Conservation (phyloP, 345 rosid species). For the Brassica juncea region DNA sequence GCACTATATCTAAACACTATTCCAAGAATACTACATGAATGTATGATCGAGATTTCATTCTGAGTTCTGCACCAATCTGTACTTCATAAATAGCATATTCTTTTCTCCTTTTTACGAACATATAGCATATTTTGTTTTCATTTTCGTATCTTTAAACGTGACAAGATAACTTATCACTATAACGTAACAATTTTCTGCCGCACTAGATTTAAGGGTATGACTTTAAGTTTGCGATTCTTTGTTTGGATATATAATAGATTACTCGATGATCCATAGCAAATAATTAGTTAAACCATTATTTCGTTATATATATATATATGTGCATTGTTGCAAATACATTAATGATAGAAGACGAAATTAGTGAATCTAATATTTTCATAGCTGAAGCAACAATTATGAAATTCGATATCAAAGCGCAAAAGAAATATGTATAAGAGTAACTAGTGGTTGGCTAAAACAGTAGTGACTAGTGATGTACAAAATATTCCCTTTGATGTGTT, state of each 20-base stretch:
- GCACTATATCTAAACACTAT: conserved; percentile 36
- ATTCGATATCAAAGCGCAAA: background rate
- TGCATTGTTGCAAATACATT: background rate
- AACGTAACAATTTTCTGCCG: conserved; percentile 4
- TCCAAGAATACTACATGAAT: conserved; percentile 38
- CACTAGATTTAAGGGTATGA: background rate
- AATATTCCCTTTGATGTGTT: conserved; percentile 19
- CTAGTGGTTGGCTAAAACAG: background rate
- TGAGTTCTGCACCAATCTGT: conserved; percentile 30
- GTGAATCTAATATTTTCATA: background rate
- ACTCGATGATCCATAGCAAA: background rate
- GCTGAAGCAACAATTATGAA: conserved; percentile 8
- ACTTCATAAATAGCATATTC: conserved; percentile 25
- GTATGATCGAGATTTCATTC: conserved; percentile 38
- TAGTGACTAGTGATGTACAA: conserved; percentile 8
- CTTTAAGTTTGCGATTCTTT: background rate
- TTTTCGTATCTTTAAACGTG: conserved; percentile 20
- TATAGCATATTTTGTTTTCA: background rate
- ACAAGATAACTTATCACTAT: conserved; percentile 35
- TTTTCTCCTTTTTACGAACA: background rate
- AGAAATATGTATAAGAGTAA: conserved; percentile 6
- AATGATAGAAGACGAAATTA: background rate
- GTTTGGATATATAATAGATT: background rate
- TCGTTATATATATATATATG: background rate
- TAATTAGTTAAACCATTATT: background rate